phyloP scores from a whole-genome alignment of 2,329 filamentous ascomycete species.

The Pyricularia grisea region DNA sequence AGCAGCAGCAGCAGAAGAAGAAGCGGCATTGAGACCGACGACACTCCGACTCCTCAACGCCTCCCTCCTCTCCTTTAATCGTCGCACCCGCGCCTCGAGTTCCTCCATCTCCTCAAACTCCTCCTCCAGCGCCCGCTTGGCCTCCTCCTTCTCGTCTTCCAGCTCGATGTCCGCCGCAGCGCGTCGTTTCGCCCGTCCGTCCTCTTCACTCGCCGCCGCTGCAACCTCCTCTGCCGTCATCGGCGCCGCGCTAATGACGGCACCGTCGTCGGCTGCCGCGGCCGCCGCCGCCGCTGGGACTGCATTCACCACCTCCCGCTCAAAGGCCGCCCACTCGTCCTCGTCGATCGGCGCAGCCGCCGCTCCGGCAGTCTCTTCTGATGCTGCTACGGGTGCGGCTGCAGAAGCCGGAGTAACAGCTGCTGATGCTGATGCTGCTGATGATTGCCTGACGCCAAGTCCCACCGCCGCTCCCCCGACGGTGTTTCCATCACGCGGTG shows the following conservation, averaged over 20 bases:
- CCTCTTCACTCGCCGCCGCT: conserved; percentile 34
- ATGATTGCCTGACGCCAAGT: conserved; percentile 29
- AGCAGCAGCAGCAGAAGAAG: neutral
- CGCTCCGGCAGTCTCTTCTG: conserved; percentile 14
- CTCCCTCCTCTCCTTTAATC: conserved; percentile 62
- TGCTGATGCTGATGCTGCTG: conserved; percentile 24
- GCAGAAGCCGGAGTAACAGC: conserved; percentile 10
- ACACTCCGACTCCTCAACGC: conserved; percentile 40
- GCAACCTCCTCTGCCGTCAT: conserved; percentile 55
- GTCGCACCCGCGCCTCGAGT: conserved; percentile 61
- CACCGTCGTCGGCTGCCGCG: conserved; percentile 29
- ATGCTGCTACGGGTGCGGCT: conserved; percentile 8
- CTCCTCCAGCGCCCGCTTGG: conserved; percentile 59
- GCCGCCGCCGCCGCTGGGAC: conserved; percentile 17
- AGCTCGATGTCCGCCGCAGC: conserved; percentile 44
- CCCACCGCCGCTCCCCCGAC: conserved; percentile 18
- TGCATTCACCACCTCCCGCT: conserved; percentile 61
- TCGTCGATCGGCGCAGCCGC: conserved; percentile 47
- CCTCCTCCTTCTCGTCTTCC: conserved; percentile 66
- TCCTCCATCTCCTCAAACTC: conserved; percentile 80
- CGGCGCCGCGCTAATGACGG: conserved; percentile 60
- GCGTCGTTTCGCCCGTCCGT: conserved; percentile 40
- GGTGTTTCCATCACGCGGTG: conserved; percentile 22
- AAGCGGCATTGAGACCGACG: neutral
- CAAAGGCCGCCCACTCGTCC: conserved; percentile 78